A percentile compares a stretch with the other conserved stretches of the same genome.
phyloP scores from a whole-genome alignment of 2,329 filamentous ascomycete species.

The Aspergillus arachidicola region DNA sequence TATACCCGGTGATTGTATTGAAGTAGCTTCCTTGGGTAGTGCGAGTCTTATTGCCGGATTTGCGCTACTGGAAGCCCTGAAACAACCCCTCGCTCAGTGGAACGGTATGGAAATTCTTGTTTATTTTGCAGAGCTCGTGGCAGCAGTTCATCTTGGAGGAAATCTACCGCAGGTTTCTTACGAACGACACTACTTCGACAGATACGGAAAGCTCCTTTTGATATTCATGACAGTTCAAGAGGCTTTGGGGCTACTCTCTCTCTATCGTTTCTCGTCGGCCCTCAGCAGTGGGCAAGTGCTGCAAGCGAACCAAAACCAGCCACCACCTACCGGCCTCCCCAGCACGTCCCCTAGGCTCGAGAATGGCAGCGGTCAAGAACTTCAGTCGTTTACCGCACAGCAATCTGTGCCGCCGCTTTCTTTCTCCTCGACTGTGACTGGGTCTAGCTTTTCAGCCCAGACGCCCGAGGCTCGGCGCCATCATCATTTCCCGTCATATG shows the following conservation, averaged over 20 bases:
- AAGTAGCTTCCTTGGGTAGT: constrained; percentile 40
- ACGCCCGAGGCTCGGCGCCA: constrained; percentile 28
- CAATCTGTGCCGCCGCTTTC: constrained; percentile 31
- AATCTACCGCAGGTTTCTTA: constrained; percentile 34
- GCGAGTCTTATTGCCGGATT: constrained; percentile 45
- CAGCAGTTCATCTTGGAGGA: constrained; percentile 41
- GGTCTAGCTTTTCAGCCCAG: constrained; percentile 32
- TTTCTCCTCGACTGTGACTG: constrained; percentile 30
- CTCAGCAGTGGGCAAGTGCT: constrained; percentile 10
- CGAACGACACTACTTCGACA: constrained; percentile 40
- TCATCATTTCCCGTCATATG: constrained; percentile 23
- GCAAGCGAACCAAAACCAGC: constrained; percentile 9
- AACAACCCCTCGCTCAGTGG: constrained; percentile 40
- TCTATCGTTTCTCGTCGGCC: constrained; percentile 21
- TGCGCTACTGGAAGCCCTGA: constrained; percentile 41
- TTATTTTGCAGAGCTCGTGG: constrained; percentile 40
- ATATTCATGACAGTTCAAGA: constrained; percentile 45
- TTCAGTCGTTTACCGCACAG: constrained; percentile 26
- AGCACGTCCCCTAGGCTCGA: constrained; percentile 14
- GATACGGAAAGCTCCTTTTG: constrained; percentile 42
- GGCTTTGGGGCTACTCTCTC: constrained; percentile 32
- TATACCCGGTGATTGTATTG: constrained; percentile 41
- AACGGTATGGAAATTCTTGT: constrained; percentile 43
- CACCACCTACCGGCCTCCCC: constrained; percentile 1
- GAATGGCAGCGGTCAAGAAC: constrained; percentile 14